Percentiles rank a stretch among this genome's conserved stretches.
These are phyloP conservation scores for Isoetes engelmannii DNA, from an alignment of 83 land plant species.

Conservation along the genomic window DNA sequence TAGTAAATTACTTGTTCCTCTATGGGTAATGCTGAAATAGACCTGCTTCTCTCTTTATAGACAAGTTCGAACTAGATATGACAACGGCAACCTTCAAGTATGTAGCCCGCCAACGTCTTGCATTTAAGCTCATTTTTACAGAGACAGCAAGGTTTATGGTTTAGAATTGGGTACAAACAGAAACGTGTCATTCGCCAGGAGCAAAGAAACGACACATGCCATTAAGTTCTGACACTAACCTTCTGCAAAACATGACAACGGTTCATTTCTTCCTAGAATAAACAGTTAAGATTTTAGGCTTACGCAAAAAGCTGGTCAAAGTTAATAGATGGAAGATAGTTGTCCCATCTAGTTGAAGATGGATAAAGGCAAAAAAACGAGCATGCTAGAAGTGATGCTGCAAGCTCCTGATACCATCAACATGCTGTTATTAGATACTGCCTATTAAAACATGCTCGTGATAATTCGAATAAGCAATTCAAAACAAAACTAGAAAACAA, in stretches of 20 bases:
- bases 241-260: too few relatives aligned
- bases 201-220: background rate
- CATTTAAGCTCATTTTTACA: too few relatives aligned
- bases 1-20: too few relatives aligned
- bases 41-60: too few relatives aligned
- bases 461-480: background rate
- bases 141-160: too few relatives aligned
- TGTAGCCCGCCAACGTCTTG: too few relatives aligned
- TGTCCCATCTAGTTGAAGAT: slow-evolving; percentile 28
- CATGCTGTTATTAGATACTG: background rate
- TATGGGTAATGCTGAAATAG: too few relatives aligned
- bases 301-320: slow-evolving; percentile 72
- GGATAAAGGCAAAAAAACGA: slow-evolving; percentile 79
- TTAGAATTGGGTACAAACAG: too few relatives aligned
- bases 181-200: background rate
- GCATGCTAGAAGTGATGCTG: slow-evolving; percentile 71
- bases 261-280: too few relatives aligned
- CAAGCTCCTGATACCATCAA: slow-evolving; percentile 49
- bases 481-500: background rate
- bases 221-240: too few relatives aligned
- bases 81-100: too few relatives aligned
- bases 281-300: slow-evolving; percentile 12
- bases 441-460: background rate
- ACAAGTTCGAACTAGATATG: too few relatives aligned
- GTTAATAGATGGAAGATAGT: slow-evolving; percentile 54